Evolutionary conservation across 1,284 basidiomycete species (phyloP).

Genomic region (Phylloboletellus chloephorus): DNA sequence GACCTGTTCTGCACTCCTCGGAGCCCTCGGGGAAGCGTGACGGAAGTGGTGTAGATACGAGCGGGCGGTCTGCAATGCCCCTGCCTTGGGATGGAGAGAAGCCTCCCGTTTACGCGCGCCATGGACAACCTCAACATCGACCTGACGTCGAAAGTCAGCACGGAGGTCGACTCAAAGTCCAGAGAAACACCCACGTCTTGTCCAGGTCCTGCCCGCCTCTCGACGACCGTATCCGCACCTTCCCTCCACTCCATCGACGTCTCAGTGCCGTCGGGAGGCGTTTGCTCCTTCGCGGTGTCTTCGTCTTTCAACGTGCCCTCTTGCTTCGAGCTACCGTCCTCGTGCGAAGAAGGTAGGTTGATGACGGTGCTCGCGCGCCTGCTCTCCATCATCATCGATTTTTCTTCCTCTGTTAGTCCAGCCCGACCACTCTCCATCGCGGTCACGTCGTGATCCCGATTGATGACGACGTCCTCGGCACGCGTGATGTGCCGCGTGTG

Average conservation of each 20-base stretch:
- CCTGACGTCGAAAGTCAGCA: conserved; percentile 21
- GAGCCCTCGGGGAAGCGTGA: conserved; percentile 5
- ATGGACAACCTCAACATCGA: conserved; percentile 25
- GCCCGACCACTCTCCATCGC: conserved; percentile 47
- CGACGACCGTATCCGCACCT: conserved; percentile 54
- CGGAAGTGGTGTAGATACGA: conserved; percentile 13
- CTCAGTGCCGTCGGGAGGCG: conserved; percentile 43
- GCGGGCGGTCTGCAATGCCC: conserved; percentile 1
- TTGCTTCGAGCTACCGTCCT: conserved; percentile 14
- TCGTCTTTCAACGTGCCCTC: conserved; percentile 16
- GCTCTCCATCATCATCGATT: conserved; percentile 25
- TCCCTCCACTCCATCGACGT: conserved; percentile 55
- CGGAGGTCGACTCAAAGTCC: background rate
- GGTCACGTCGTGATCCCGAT: conserved; percentile 53
- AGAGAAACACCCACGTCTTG: conserved; percentile 21
- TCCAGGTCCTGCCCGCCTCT: conserved; percentile 27
- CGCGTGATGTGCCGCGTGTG: conserved; percentile 66
- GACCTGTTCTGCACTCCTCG: conserved; percentile 1
- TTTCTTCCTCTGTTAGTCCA: conserved; percentile 32
- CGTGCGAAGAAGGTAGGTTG: background rate
- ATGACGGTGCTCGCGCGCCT: conserved; percentile 17
- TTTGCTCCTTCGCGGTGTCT: conserved; percentile 26
- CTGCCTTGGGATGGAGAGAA: conserved; percentile 2
- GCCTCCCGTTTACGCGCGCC: conserved; percentile 14
- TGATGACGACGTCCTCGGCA: conserved; percentile 74